Evolutionary conservation across 2,329 filamentous ascomycete species (phyloP).

Genomic region (Cercospora sp.): DNA sequence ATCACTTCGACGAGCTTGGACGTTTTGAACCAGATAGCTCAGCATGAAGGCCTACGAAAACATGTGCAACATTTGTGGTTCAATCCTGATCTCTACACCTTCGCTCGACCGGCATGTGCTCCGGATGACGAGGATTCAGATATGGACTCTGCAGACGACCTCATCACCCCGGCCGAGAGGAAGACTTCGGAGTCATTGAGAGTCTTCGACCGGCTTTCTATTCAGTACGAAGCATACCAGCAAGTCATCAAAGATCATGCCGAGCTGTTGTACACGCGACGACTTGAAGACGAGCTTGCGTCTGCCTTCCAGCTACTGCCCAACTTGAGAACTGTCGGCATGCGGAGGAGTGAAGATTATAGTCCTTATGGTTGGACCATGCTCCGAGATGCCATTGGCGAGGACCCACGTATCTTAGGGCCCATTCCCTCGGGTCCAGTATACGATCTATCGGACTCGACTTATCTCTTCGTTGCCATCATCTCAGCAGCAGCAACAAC

Average conservation of each 20-base stretch:
- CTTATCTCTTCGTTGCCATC: slow-evolving; percentile 32
- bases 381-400: slow-evolving; percentile 29
- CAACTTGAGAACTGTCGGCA: slow-evolving; percentile 35
- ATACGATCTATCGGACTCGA: slow-evolving; percentile 27
- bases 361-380: slow-evolving; percentile 34
- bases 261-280: slow-evolving; percentile 18
- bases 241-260: slow-evolving; percentile 29
- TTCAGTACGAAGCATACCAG: slow-evolving; percentile 25
- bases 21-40: slow-evolving; percentile 28
- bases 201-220: slow-evolving; percentile 19
- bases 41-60: slow-evolving; percentile 30
- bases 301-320: slow-evolving; percentile 27
- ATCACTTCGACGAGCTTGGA: slow-evolving; percentile 30
- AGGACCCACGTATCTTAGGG: slow-evolving; percentile 35
- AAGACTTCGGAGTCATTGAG: slow-evolving; percentile 2
- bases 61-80: slow-evolving; percentile 39
- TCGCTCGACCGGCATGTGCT: slow-evolving; percentile 25
- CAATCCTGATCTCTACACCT: slow-evolving; percentile 36
- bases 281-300: slow-evolving; percentile 24
- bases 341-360: slow-evolving; percentile 36
- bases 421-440: slow-evolving; percentile 26
- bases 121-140: slow-evolving; percentile 25
- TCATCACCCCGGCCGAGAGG: slow-evolving; percentile 16
- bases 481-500: slow-evolving; percentile 26
- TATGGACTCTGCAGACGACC: slow-evolving; percentile 21